Evolutionary conservation across 1,284 basidiomycete species (phyloP).

Genomic region (Prillingera fragicola): DNA sequence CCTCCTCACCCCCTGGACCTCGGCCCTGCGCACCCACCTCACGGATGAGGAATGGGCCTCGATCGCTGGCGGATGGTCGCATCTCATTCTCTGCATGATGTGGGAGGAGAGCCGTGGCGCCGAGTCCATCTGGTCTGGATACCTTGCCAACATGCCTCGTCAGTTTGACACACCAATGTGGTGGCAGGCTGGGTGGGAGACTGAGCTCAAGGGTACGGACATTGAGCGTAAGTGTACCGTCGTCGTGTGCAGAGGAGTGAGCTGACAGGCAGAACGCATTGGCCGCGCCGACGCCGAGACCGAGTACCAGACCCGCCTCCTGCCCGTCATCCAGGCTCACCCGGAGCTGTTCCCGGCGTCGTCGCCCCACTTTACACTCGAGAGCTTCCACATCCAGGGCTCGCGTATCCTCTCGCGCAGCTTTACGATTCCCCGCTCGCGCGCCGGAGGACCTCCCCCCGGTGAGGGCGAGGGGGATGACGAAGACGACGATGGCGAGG

Average conservation of each 20-base stretch:
- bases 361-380: slow-evolving; percentile 60
- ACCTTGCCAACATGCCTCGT: slow-evolving; percentile 56
- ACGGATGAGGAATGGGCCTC: slow-evolving; percentile 59
- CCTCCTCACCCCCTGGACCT: slow-evolving; percentile 74
- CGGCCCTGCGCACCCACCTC: slow-evolving; percentile 54
- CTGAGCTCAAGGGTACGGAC: slow-evolving; percentile 76
- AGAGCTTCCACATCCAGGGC: slow-evolving; percentile 82
- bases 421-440: slow-evolving; percentile 37
- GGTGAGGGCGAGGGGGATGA: slow-evolving; percentile 48
- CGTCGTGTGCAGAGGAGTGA: not conserved
- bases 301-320: slow-evolving; percentile 62
- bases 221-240: slow-evolving; percentile 63
- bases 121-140: slow-evolving; percentile 62
- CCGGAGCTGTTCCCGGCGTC: slow-evolving; percentile 63
- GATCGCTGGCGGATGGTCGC: slow-evolving; percentile 72
- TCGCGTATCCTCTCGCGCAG: slow-evolving; percentile 81
- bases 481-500: slow-evolving; percentile 59
- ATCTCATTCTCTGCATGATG: slow-evolving; percentile 89
- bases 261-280: slow-evolving; percentile 63
- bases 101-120: slow-evolving; percentile 68
- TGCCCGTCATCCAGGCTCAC: slow-evolving; percentile 54
- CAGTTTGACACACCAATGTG: slow-evolving; percentile 92
- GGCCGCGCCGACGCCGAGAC: slow-evolving; percentile 76
- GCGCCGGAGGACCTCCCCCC: slow-evolving; percentile 9
- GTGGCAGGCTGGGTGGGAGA: slow-evolving; percentile 64